Conservation (phyloP, 495 filamentous ascomycete genomes). For the Letharia lupina region DNA sequence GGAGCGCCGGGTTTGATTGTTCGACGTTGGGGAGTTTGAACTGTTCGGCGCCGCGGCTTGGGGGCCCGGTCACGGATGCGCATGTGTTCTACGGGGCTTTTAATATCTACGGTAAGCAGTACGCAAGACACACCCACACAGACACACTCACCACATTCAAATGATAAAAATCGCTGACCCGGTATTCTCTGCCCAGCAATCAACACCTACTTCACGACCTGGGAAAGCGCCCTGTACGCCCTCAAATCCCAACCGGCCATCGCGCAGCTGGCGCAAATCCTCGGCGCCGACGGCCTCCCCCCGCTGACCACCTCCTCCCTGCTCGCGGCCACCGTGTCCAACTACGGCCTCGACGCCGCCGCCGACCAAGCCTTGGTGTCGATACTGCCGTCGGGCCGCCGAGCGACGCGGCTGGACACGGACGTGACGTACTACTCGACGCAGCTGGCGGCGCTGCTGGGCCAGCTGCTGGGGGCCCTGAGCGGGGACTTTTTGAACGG, state of each 20-base stretch:
- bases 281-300: background rate
- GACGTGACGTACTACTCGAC: background rate
- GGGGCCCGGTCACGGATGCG: background rate
- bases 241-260: background rate
- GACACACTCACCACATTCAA: background rate
- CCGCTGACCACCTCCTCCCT: background rate
- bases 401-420: background rate
- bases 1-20: background rate
- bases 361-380: background rate
- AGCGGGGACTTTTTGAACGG: background rate
- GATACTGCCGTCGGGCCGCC: background rate
- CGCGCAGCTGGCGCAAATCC: background rate
- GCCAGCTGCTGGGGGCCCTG: background rate
- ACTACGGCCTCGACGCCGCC: background rate
- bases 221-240: conserved; percentile 1
- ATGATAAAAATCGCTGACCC: background rate
- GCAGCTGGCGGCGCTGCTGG: background rate
- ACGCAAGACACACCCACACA: background rate
- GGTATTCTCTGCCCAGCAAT: background rate
- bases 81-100: background rate
- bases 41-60: background rate
- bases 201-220: background rate
- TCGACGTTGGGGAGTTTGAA: background rate
- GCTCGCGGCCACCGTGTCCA: background rate
- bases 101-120: background rate